Evolutionary conservation across 202 grass and related monocot genomes (phyloP).

Genomic region (Hordeum pubiflorum): DNA sequence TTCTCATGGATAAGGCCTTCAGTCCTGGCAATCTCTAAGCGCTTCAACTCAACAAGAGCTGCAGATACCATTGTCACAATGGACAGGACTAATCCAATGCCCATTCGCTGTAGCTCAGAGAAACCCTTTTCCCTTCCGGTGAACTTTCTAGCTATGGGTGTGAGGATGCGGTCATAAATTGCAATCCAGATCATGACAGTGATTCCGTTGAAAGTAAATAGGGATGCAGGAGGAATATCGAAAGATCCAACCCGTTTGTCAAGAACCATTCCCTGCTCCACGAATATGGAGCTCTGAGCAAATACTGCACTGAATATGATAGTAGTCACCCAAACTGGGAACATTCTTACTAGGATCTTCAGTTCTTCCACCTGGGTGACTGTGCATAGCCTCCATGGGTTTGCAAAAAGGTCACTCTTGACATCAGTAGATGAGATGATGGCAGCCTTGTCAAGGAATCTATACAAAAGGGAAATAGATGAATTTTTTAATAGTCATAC

Average conservation of each 20-base stretch:
- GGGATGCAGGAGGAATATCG: slow-evolving; percentile 70
- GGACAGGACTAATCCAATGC: slow-evolving; percentile 68
- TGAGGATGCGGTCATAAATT: slow-evolving; percentile 59
- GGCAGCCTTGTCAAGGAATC: slow-evolving; percentile 80
- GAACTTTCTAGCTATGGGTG: slow-evolving; percentile 61
- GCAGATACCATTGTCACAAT: slow-evolving; percentile 54
- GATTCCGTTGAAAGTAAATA: slow-evolving; percentile 61
- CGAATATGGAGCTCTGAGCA: slow-evolving; percentile 72
- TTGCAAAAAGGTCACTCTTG: slow-evolving; percentile 30
- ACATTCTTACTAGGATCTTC: slow-evolving; percentile 74
- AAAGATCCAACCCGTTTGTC: slow-evolving; percentile 63
- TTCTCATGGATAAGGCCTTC: slow-evolving; percentile 50
- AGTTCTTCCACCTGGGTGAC: slow-evolving; percentile 93
- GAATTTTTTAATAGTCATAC: neutral
- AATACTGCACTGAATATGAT: slow-evolving; percentile 73
- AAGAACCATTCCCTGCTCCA: slow-evolving; percentile 88
- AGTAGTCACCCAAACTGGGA: slow-evolving; percentile 76
- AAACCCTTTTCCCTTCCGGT: slow-evolving; percentile 69
- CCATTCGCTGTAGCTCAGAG: slow-evolving; percentile 73
- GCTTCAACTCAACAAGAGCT: slow-evolving; percentile 59
- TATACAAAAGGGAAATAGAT: slow-evolving; percentile 17
- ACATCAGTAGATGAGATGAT: slow-evolving; percentile 39
- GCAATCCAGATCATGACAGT: slow-evolving; percentile 76
- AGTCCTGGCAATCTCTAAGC: slow-evolving; percentile 52
- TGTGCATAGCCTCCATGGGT: slow-evolving; percentile 70